These are phyloP conservation scores for Podaxis sp. DNA, from an alignment of 768 basidiomycete genomes.

Conservation along the genomic window DNA sequence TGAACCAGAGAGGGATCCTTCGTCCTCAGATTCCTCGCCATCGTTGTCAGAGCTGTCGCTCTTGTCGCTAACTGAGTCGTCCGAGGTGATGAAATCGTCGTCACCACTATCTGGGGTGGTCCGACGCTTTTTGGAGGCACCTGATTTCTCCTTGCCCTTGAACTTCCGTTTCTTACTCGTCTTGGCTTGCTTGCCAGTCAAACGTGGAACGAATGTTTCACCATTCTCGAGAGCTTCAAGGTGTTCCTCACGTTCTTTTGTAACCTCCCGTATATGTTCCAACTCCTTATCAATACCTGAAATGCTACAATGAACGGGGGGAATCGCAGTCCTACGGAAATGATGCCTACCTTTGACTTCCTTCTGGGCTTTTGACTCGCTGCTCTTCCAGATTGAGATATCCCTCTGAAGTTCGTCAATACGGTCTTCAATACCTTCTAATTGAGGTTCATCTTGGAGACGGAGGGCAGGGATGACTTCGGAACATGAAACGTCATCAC, in stretches of 20 bases:
- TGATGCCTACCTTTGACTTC: conserved; percentile 35
- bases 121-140: conserved; percentile 41
- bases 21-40: conserved; percentile 22
- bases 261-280: conserved; percentile 29
- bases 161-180: conserved; percentile 49
- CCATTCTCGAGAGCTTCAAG: conserved; percentile 42
- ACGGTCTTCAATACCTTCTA: conserved; percentile 44
- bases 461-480: conserved; percentile 49
- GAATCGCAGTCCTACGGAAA: not conserved
- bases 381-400: conserved; percentile 33
- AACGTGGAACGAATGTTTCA: conserved; percentile 34
- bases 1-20: conserved; percentile 17
- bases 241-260: conserved; percentile 39
- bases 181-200: conserved; percentile 29
- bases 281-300: conserved; percentile 38
- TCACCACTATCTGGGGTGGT: conserved; percentile 19
- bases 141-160: conserved; percentile 30
- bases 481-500: conserved; percentile 58
- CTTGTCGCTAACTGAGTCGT: conserved; percentile 14
- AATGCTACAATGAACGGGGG: not conserved
- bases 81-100: conserved; percentile 27
- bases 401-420: conserved; percentile 33
- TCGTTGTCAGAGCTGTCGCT: conserved; percentile 12
- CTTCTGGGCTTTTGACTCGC: conserved; percentile 34
- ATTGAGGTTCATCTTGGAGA: conserved; percentile 48